These are phyloP conservation scores for Scenedesmus sp. DNA, from an alignment of 163 green algal species.

Conservation along the genomic window DNA sequence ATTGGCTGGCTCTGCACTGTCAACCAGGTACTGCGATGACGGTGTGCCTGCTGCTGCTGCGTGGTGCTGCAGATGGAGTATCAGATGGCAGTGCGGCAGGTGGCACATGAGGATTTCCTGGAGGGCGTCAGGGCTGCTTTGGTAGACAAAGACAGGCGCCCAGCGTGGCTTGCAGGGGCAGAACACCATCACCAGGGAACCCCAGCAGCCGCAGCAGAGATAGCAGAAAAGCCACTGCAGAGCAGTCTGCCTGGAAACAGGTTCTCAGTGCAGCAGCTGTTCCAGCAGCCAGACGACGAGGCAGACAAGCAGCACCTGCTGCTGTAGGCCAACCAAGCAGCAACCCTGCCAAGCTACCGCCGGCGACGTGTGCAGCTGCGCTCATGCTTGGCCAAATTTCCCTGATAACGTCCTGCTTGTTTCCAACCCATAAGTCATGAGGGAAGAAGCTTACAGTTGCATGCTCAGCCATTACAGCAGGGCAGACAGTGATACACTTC, in stretches of 20 bases:
- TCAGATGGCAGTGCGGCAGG: conserved; percentile 42
- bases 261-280: conserved; percentile 45
- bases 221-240: neutral
- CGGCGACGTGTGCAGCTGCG: neutral
- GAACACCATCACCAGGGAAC: neutral
- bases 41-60: neutral
- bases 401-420: too few species aligned
- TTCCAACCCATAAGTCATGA: too few species aligned
- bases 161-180: conserved; percentile 15
- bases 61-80: conserved; percentile 38
- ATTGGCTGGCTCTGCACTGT: too few species aligned
- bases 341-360: neutral
- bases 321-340: neutral
- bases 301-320: neutral
- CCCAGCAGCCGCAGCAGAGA: neutral
- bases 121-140: conserved; percentile 43
- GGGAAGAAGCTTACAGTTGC: too few species aligned
- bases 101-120: conserved; percentile 47
- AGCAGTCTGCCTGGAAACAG: conserved; percentile 13
- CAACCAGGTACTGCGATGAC: too few species aligned
- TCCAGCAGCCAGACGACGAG: neutral
- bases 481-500: too few species aligned
- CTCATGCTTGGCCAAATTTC: neutral
- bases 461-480: neutral
- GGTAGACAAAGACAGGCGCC: conserved; percentile 49